A percentile compares a stretch with the other conserved stretches of the same genome.
phyloP scores from a whole-genome alignment of 2,329 filamentous ascomycete species.

The Aaosphaeria pasadenensis region DNA sequence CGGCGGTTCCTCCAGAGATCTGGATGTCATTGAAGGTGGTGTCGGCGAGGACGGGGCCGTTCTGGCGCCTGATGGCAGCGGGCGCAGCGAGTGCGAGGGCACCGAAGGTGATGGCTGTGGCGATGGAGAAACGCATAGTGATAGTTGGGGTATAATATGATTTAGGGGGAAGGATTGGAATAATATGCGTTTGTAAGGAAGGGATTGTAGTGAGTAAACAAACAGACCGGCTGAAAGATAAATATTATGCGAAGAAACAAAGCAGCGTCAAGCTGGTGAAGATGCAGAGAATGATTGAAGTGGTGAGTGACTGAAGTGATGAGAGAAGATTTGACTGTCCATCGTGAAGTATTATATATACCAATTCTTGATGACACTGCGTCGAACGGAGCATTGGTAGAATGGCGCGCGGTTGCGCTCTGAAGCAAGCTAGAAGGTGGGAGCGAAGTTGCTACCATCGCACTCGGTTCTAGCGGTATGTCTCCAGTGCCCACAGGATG shows the following conservation, averaged over 20 bases:
- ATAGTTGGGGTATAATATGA: background rate
- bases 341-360: background rate
- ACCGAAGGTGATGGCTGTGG: constrained; percentile 24
- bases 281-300: constrained; percentile 6
- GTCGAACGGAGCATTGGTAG: background rate
- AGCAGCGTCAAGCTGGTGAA: constrained; percentile 29
- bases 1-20: constrained; percentile 51
- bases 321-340: constrained; percentile 1
- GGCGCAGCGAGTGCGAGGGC: constrained; percentile 25
- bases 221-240: constrained; percentile 25
- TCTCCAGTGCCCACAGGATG: no score
- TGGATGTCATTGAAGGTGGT: constrained; percentile 43
- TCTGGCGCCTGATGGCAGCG: constrained; percentile 15
- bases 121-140: constrained; percentile 28
- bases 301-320: constrained; percentile 1
- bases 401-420: no score
- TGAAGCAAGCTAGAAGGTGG: no score
- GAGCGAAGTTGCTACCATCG: no score
- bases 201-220: constrained; percentile 2
- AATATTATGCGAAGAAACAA: constrained; percentile 8
- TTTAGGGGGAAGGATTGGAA: background rate
- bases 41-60: constrained; percentile 18
- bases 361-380: background rate
- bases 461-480: no score
- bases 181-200: constrained; percentile 2